Evolutionary conservation across 1,139 yeast genomes (phyloP).

Genomic region (Blastobotrys ciferrii): DNA sequence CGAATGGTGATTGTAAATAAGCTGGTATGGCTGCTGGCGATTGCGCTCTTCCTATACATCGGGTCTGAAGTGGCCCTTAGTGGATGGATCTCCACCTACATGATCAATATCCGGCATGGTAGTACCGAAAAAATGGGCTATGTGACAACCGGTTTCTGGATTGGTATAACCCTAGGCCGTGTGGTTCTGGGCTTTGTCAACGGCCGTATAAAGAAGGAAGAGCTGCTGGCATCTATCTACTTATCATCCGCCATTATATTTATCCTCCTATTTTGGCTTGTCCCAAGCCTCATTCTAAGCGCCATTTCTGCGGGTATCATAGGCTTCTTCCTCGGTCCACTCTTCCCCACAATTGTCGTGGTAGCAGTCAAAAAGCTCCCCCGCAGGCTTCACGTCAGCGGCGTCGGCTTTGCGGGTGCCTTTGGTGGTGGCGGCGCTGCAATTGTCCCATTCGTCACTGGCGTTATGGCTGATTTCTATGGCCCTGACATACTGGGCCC

Average conservation of each 20-base stretch:
- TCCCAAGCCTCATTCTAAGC: conserved; percentile 29
- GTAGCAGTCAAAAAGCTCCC: conserved; percentile 66
- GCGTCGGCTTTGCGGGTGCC: conserved; percentile 75
- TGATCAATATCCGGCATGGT: conserved; percentile 56
- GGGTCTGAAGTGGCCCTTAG: conserved; percentile 69
- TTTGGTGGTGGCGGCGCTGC: conserved; percentile 84
- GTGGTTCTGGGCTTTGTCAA: conserved; percentile 42
- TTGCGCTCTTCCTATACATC: conserved; percentile 60
- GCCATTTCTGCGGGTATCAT: conserved; percentile 47
- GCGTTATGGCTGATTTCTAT: conserved; percentile 30
- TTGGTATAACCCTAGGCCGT: conserved; percentile 63
- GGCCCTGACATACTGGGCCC: conserved; percentile 35
- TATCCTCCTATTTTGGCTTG: conserved; percentile 32
- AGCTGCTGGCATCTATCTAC: conserved; percentile 20
- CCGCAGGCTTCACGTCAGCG: conserved; percentile 56
- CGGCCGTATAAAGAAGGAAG: conserved; percentile 28
- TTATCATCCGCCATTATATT: conserved; percentile 26
- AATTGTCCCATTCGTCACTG: conserved; percentile 33
- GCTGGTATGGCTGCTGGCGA: conserved; percentile 57
- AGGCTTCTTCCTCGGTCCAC: conserved; percentile 76
- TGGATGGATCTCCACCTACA: conserved; percentile 68
- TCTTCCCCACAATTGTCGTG: conserved; percentile 73
- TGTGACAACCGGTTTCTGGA: conserved; percentile 72
- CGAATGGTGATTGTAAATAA: conserved; percentile 45
- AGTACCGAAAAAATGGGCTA: conserved; percentile 50